Evolutionary conservation across 371 early-diverging fungal genomes (phyloP).

Genomic region (Entomophthora muscae): DNA sequence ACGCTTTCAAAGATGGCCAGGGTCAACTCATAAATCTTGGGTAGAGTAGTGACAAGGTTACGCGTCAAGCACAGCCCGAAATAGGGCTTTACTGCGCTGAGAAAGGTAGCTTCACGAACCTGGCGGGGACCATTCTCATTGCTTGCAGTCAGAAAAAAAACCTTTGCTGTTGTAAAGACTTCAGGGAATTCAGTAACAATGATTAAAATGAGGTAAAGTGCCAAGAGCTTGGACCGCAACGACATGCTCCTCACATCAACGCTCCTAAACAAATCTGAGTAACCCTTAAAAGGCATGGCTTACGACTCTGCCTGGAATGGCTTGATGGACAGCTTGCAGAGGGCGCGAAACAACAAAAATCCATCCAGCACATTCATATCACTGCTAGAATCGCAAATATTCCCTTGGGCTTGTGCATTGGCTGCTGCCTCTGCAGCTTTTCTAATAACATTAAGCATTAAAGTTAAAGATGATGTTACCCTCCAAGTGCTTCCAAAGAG

Average conservation of each 20-base stretch:
- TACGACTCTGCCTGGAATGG: conserved; percentile 9
- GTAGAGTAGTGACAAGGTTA: conserved; percentile 39
- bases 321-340: conserved; percentile 85
- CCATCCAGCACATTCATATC: conserved; percentile 35
- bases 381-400: not conserved
- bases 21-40: conserved; percentile 65
- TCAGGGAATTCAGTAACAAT: conserved; percentile 15
- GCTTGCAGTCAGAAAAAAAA: conserved; percentile 16
- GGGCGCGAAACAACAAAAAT: conserved; percentile 72
- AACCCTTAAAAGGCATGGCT: conserved; percentile 3
- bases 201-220: conserved; percentile 31
- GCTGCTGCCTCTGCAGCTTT: conserved; percentile 7
- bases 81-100: conserved; percentile 41
- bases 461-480: not conserved
- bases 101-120: conserved; percentile 22
- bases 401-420: conserved; percentile 7
- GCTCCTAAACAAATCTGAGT: conserved; percentile 11
- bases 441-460: not conserved
- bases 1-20: conserved; percentile 65
- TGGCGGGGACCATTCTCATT: conserved; percentile 13
- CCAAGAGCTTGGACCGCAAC: conserved; percentile 40
- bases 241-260: conserved; percentile 25
- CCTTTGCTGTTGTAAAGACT: conserved; percentile 27
- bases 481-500: conserved; percentile 1
- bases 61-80: conserved; percentile 38